Evolutionary conservation across 1,139 yeast species (phyloP).

Genomic region (Protomyces gravidus): DNA sequence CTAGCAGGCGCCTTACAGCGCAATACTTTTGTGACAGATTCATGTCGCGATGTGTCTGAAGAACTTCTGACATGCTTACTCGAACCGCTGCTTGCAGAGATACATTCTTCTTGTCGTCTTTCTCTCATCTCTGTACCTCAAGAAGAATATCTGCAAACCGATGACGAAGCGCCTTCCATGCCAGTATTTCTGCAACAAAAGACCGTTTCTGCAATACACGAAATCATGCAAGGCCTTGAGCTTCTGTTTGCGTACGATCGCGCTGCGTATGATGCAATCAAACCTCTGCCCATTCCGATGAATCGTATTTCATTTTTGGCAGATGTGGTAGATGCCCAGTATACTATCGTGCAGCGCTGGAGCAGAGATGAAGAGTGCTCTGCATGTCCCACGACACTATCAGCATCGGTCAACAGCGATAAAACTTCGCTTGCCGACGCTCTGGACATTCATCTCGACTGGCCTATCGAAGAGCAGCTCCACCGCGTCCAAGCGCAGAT

Average conservation of each 20-base stretch:
- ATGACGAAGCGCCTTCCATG: background rate
- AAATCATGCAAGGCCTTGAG: background rate
- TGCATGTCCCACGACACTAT: too few relatives aligned
- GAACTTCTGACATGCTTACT: background rate
- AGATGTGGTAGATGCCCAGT: background rate
- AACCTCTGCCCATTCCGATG: background rate
- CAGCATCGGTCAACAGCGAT: background rate
- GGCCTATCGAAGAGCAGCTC: slow-evolving; percentile 8
- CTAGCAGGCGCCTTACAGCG: background rate
- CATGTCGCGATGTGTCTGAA: background rate
- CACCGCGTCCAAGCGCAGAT: slow-evolving; percentile 2
- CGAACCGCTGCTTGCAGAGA: background rate
- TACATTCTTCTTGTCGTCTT: background rate
- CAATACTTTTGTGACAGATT: background rate
- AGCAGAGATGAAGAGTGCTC: background rate
- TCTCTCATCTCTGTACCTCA: background rate
- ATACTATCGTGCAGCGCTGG: background rate
- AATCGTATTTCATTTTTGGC: background rate
- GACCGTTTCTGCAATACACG: background rate
- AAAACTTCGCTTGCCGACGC: background rate
- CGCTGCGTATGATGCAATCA: background rate
- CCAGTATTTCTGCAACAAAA: background rate
- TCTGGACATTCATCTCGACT: slow-evolving; percentile 4
- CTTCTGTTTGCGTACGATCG: background rate
- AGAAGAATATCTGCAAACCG: background rate